Conservation (phyloP, 306 rosid species). For the Cucumis sativus region DNA sequence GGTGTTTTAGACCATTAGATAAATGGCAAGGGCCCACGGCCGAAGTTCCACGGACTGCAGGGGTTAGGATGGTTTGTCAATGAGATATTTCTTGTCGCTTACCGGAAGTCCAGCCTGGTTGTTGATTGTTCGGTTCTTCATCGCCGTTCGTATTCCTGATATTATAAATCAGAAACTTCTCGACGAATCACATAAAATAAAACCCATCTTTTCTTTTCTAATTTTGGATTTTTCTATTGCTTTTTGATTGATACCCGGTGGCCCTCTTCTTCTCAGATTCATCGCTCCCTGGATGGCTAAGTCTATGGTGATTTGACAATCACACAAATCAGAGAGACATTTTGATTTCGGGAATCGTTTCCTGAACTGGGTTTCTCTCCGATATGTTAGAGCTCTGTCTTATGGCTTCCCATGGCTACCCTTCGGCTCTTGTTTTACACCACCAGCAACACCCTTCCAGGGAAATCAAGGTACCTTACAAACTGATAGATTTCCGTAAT, state of each 20-base stretch:
- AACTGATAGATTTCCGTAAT: background rate
- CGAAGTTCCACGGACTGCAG: background rate
- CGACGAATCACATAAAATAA: background rate
- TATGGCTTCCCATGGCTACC: slow-evolving; percentile 65
- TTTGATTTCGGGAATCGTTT: slow-evolving; percentile 14
- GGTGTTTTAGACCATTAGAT: no score
- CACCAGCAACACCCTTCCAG: slow-evolving; percentile 26
- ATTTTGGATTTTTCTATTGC: background rate
- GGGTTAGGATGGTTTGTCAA: background rate
- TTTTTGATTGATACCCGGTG: background rate
- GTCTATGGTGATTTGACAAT: slow-evolving; percentile 19
- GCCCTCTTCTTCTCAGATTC: background rate
- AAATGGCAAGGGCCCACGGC: no score
- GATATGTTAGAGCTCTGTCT: slow-evolving; percentile 24
- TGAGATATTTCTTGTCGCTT: background rate
- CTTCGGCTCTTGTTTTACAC: slow-evolving; percentile 39
- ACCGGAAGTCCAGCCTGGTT: background rate
- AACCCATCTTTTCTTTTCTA: background rate
- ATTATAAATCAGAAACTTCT: background rate
- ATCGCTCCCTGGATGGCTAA: slow-evolving; percentile 25
- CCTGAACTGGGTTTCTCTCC: slow-evolving; percentile 19
- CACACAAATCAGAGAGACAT: slow-evolving; percentile 13
- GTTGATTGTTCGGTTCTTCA: background rate
- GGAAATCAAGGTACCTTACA: slow-evolving; percentile 33
- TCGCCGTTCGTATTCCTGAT: background rate